Conservation (phyloP, 108 stramenopile genomes). For the Nitzschia sp. region DNA sequence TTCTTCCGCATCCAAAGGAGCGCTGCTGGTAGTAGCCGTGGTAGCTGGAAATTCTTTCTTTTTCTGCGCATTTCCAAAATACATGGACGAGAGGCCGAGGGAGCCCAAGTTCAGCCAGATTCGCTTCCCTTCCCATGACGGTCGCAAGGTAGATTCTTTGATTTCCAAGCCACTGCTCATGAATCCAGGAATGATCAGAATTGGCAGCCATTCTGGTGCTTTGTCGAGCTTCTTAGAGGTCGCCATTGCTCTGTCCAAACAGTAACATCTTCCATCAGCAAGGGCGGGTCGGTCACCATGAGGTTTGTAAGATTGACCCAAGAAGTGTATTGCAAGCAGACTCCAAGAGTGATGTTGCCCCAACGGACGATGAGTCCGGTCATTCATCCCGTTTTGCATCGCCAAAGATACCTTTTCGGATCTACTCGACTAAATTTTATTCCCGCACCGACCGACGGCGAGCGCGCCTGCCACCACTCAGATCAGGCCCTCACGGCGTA, state of each 20-base stretch:
- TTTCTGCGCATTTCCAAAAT: slow-evolving; percentile 26
- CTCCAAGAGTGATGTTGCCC: too few species aligned
- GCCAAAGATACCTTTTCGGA: too few species aligned
- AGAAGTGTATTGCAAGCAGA: too few species aligned
- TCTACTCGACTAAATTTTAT: too few species aligned
- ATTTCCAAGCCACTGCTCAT: slow-evolving; percentile 46
- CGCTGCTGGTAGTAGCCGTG: background rate
- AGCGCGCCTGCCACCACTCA: too few species aligned
- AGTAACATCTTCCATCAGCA: too few species aligned
- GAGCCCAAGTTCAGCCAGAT: slow-evolving; percentile 40
- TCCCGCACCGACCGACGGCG: too few species aligned
- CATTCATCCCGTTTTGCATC: too few species aligned
- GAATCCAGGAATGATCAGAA: slow-evolving; percentile 55
- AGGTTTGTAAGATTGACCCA: too few species aligned
- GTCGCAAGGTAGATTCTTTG: slow-evolving; percentile 22
- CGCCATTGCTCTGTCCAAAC: slow-evolving; percentile 5
- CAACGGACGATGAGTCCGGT: too few species aligned
- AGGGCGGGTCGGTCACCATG: too few species aligned
- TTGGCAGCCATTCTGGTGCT: slow-evolving; percentile 24
- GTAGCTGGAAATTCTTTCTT: background rate
- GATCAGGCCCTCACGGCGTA: too few species aligned
- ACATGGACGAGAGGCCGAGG: slow-evolving; percentile 30
- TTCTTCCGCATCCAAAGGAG: slow-evolving; percentile 16
- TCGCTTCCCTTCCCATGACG: slow-evolving; percentile 36
- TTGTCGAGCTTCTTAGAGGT: background rate